phyloP scores from a whole-genome alignment of 1,139 yeast species.

The Candida pseudocylindracea region DNA sequence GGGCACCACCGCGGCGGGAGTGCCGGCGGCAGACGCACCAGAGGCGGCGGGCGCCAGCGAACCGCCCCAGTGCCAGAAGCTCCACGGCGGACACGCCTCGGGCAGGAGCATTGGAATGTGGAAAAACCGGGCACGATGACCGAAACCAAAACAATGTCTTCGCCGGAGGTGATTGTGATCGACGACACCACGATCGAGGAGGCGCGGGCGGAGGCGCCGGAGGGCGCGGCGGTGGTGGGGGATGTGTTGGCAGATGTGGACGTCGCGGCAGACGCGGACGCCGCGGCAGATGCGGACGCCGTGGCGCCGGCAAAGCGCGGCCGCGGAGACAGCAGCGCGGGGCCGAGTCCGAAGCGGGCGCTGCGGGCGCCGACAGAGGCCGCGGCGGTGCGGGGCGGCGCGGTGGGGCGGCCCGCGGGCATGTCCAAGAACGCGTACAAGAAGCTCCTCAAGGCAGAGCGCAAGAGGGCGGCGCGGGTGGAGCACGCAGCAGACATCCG shows the following conservation, averaged over 20 bases:
- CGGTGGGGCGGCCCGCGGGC: not conserved
- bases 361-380: no score
- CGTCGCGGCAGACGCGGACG: no score
- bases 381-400: no score
- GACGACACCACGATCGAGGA: no score
- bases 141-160: constrained; percentile 2
- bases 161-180: not conserved
- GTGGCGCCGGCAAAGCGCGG: no score
- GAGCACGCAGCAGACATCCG: constrained; percentile 26
- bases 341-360: no score
- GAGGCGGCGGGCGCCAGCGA: no score
- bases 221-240: no score
- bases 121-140: constrained; percentile 7
- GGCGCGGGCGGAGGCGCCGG: no score
- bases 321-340: no score
- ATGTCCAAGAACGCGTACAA: constrained; percentile 49
- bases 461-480: constrained; percentile 44
- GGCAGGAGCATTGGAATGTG: not conserved
- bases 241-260: no score
- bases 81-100: not conserved
- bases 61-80: not conserved
- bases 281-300: no score
- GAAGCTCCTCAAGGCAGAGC: constrained; percentile 31
- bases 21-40: not conserved
- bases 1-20: not conserved